Conservation (phyloP, 2,329 filamentous ascomycete genomes). For the Colletotrichum eremochloae region DNA sequence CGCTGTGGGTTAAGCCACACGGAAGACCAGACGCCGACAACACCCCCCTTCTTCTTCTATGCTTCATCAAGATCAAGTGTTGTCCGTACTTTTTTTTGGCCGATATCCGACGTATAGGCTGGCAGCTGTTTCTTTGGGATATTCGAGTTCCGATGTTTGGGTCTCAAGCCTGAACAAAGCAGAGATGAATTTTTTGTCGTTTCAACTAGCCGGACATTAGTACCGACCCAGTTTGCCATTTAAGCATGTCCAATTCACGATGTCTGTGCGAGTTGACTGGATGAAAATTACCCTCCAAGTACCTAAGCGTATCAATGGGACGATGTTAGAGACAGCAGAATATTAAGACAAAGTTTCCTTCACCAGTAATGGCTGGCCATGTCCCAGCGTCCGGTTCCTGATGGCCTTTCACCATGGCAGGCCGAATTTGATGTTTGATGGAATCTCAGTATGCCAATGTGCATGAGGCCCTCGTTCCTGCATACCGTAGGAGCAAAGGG, state of each 20-base stretch:
- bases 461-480: slow-evolving; percentile 14
- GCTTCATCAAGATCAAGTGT: background rate
- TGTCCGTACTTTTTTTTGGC: background rate
- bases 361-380: background rate
- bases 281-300: background rate
- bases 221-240: background rate
- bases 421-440: background rate
- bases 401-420: background rate
- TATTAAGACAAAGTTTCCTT: background rate
- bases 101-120: background rate
- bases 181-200: background rate
- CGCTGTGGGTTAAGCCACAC: background rate
- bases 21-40: background rate
- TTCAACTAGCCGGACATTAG: background rate
- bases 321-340: background rate
- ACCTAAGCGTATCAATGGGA: background rate
- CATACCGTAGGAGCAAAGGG: slow-evolving; percentile 14
- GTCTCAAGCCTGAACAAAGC: background rate
- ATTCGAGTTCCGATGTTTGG: background rate
- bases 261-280: background rate
- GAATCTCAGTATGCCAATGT: background rate
- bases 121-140: background rate
- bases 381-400: background rate
- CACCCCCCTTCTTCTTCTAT: background rate
- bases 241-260: background rate